phyloP scores from a whole-genome alignment of 495 filamentous ascomycete species.

The Xylaria curta region DNA sequence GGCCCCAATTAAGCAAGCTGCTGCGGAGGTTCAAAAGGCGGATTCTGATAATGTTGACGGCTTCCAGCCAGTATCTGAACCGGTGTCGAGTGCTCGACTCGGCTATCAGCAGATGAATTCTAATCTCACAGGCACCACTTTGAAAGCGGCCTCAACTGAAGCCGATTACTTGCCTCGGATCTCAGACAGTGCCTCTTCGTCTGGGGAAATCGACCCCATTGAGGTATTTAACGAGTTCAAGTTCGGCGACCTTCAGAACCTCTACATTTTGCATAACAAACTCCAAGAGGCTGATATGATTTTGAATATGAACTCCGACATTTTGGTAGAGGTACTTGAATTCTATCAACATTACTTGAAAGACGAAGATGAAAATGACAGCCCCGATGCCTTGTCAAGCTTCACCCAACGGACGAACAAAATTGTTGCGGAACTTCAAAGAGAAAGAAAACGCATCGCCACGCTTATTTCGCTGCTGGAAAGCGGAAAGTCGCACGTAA shows the following conservation, averaged over 20 bases:
- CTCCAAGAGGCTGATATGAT: slow-evolving; percentile 42
- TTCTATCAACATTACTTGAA: slow-evolving; percentile 14
- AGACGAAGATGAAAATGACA: too few species aligned
- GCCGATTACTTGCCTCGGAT: too few species aligned
- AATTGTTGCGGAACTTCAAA: slow-evolving; percentile 28
- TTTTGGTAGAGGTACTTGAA: slow-evolving; percentile 27
- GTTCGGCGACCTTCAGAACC: slow-evolving; percentile 43
- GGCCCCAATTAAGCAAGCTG: slow-evolving; percentile 3
- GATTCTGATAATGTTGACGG: not conserved
- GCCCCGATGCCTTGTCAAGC: not conserved
- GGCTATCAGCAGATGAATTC: not conserved
- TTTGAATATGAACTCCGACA: slow-evolving; percentile 40
- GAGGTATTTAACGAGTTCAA: slow-evolving; percentile 33
- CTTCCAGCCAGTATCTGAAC: not conserved
- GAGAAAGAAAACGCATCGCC: slow-evolving; percentile 19
- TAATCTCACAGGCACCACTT: not conserved
- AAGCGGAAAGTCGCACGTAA: slow-evolving; percentile 32
- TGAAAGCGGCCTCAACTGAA: not conserved
- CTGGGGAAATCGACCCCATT: not conserved
- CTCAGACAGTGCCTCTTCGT: too few species aligned
- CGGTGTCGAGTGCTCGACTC: not conserved
- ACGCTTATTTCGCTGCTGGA: slow-evolving; percentile 25
- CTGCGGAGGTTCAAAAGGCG: not conserved
- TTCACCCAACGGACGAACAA: slow-evolving; percentile 19
- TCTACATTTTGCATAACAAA: slow-evolving; percentile 47